These are phyloP conservation scores for Populus tremula DNA, from an alignment of 345 rosid genomes.

Conservation along the genomic window DNA sequence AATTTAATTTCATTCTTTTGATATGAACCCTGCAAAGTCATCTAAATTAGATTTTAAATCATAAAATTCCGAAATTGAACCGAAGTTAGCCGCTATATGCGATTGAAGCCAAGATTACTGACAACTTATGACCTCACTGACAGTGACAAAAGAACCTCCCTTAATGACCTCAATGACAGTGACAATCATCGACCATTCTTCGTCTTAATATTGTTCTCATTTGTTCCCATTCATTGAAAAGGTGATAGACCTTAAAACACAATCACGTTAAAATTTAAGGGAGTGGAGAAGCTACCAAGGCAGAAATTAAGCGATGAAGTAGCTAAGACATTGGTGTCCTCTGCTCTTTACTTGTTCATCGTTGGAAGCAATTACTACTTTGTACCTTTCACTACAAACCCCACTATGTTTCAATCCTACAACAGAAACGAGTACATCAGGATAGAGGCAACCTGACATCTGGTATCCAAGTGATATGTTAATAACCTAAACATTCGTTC, in stretches of 20 bases:
- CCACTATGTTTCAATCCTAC: conserved; percentile 13
- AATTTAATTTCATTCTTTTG: no score
- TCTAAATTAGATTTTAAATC: no score
- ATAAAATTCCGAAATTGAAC: no score
- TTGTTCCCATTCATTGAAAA: background rate
- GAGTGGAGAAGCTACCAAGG: conserved; percentile 21
- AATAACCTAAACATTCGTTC: background rate
- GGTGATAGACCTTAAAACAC: conserved; percentile 43
- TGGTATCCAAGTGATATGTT: conserved; percentile 22
- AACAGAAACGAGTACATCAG: conserved; percentile 16
- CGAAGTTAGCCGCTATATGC: no score
- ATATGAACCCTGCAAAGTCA: no score
- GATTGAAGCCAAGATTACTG: no score
- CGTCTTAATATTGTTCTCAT: background rate
- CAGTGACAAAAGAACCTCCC: no score
- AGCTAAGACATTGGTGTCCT: conserved; percentile 28
- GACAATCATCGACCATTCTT: background rate
- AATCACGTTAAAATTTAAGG: conserved; percentile 31
- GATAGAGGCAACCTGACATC: conserved; percentile 32
- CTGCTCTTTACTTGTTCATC: conserved; percentile 40
- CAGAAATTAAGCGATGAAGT: conserved; percentile 30
- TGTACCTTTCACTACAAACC: conserved; percentile 9
- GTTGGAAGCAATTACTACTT: conserved; percentile 39
- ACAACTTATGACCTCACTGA: no score
- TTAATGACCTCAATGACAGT: no score